Conservation (phyloP, 1,284 basidiomycete genomes). For the Ganoderma leucocontextum region DNA sequence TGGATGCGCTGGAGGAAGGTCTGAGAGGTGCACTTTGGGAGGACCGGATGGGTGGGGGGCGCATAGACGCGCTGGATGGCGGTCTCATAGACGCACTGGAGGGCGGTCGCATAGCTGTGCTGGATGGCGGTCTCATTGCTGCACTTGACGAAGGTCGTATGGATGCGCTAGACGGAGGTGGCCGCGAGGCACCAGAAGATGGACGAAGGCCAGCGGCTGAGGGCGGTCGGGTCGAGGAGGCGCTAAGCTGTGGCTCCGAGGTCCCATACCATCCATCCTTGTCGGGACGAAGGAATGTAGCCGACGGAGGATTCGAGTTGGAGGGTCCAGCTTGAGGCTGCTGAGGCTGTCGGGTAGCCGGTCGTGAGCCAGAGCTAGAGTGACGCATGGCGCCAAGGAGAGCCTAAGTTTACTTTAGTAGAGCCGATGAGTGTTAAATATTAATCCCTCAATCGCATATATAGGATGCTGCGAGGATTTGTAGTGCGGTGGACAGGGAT, state of each 20-base stretch:
- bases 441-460: not conserved
- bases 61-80: conserved; percentile 41
- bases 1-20: conserved; percentile 46
- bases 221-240: conserved; percentile 22
- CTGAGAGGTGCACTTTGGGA: conserved; percentile 35
- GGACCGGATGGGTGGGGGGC: conserved; percentile 36
- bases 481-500: not conserved
- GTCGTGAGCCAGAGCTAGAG: conserved; percentile 16
- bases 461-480: not conserved
- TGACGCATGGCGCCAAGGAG: conserved; percentile 5
- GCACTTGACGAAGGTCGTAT: conserved; percentile 27
- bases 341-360: not conserved
- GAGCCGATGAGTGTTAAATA: not conserved
- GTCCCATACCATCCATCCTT: conserved; percentile 31
- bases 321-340: conserved; percentile 12
- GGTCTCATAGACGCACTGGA: conserved; percentile 48
- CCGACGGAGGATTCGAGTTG: conserved; percentile 12
- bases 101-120: conserved; percentile 42
- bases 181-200: conserved; percentile 26
- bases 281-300: conserved; percentile 16
- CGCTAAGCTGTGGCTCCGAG: conserved; percentile 21
- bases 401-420: not conserved
- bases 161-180: conserved; percentile 31
- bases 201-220: conserved; percentile 19
- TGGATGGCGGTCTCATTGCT: conserved; percentile 28